Conservation (phyloP, 2,329 filamentous ascomycete genomes). For the Xylariales sp. region DNA sequence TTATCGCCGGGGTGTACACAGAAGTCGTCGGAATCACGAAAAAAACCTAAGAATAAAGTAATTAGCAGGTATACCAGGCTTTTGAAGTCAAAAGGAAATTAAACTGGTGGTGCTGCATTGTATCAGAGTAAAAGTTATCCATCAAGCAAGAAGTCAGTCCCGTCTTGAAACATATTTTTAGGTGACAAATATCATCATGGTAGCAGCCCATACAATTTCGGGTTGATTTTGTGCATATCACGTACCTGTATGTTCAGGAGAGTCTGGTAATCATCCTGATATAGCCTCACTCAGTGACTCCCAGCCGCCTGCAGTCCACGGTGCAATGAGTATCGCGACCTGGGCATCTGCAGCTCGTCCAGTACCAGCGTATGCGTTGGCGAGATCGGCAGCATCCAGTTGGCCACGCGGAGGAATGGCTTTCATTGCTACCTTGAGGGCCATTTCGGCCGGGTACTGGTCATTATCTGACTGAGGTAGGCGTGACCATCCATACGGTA, state of each 20-base stretch:
- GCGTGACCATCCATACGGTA: constrained; percentile 77
- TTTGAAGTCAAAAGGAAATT: no score
- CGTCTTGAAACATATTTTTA: constrained; percentile 30
- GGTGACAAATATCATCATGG: constrained; percentile 24
- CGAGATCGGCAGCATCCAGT: constrained; percentile 65
- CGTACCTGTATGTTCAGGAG: no score
- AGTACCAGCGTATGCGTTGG: constrained; percentile 69
- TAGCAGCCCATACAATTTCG: no score
- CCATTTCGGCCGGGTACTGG: constrained; percentile 66
- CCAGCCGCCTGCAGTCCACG: constrained; percentile 71
- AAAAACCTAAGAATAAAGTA: no score
- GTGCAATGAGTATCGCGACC: constrained; percentile 72
- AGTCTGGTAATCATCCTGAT: no score
- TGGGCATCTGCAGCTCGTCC: constrained; percentile 70
- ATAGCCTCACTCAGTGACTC: constrained; percentile 42
- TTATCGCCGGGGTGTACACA: no score
- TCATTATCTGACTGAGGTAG: constrained; percentile 58
- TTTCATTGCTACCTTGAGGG: constrained; percentile 71
- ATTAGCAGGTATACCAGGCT: no score
- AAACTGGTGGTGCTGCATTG: no score
- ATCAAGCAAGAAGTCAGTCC: constrained; percentile 27
- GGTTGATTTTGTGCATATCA: no score
- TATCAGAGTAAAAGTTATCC: constrained; percentile 20
- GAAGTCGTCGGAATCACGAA: no score
- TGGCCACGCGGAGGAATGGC: constrained; percentile 69